phyloP scores from a whole-genome alignment of 2,329 filamentous ascomycete species.

The Beauveria brongniartii region DNA sequence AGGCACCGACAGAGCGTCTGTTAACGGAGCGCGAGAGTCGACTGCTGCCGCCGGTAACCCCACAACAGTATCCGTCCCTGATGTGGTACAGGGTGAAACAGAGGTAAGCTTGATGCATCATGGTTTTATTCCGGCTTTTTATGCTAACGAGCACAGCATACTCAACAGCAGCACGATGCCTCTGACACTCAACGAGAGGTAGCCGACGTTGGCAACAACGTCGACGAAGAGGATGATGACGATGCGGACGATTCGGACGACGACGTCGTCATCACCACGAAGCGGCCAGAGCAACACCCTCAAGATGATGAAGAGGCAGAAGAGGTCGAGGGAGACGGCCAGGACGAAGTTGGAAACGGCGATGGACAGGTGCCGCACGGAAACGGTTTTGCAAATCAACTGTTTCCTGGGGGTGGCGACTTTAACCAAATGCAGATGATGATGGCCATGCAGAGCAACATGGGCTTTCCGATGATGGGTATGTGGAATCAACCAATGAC shows the following conservation, averaged over 20 bases:
- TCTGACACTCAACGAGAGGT: slow-evolving; percentile 4
- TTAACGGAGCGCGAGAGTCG: not conserved
- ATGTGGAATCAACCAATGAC: slow-evolving; percentile 29
- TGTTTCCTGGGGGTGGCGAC: slow-evolving; percentile 53
- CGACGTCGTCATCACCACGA: slow-evolving; percentile 14
- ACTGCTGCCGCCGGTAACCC: not conserved
- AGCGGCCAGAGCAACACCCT: slow-evolving; percentile 15
- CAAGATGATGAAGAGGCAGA: slow-evolving; percentile 18
- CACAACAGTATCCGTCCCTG: slow-evolving; percentile 1
- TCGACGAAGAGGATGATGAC: slow-evolving; percentile 11
- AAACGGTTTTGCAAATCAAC: slow-evolving; percentile 43
- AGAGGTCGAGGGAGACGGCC: slow-evolving; percentile 19
- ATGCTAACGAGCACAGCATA: not conserved
- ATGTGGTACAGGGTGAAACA: slow-evolving; percentile 9
- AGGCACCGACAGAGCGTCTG: not conserved
- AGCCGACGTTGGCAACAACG: slow-evolving; percentile 9
- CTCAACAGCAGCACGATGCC: slow-evolving; percentile 9
- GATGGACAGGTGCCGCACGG: slow-evolving; percentile 23
- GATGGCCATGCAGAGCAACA: slow-evolving; percentile 68
- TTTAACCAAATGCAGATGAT: slow-evolving; percentile 75
- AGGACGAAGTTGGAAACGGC: slow-evolving; percentile 23
- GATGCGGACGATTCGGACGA: slow-evolving; percentile 13
- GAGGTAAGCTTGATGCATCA: slow-evolving; percentile 1
- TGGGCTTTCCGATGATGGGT: slow-evolving; percentile 82
- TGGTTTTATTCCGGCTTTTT: not conserved